phyloP scores from a whole-genome alignment of 2,329 filamentous ascomycete genomes.

The Harringtonia lauricola region DNA sequence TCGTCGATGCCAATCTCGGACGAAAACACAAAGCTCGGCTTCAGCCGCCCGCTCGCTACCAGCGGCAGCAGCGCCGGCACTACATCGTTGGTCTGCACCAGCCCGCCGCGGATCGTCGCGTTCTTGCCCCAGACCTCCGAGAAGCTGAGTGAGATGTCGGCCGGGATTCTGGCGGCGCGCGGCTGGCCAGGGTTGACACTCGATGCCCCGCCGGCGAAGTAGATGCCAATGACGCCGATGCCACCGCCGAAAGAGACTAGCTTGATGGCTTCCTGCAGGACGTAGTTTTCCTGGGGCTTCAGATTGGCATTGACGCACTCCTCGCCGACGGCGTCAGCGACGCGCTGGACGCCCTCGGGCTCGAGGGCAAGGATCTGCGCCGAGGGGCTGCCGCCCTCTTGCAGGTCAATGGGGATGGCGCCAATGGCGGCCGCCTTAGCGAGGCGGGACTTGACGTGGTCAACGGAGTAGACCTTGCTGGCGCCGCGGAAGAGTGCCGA shows the following conservation, averaged over 20 bases:
- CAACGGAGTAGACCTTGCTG: constrained; percentile 12
- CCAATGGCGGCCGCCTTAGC: constrained; percentile 13
- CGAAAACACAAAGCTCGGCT: constrained; percentile 3
- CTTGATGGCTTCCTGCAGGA: neutral
- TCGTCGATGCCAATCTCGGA: constrained; percentile 1
- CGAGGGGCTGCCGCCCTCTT: constrained; percentile 4
- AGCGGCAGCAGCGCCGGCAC: constrained; percentile 1
- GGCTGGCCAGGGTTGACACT: neutral
- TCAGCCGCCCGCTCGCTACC: neutral
- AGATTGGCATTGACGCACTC: neutral
- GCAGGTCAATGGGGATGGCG: constrained; percentile 14
- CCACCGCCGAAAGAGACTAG: neutral
- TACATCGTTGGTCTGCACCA: neutral
- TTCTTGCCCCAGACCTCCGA: neutral
- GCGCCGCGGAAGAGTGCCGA: constrained; percentile 17
- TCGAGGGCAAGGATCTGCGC: constrained; percentile 12
- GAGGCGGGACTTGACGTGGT: constrained; percentile 14
- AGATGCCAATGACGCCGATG: neutral
- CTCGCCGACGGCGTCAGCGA: neutral
- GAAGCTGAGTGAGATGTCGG: neutral
- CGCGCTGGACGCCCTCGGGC: neutral
- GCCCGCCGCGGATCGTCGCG: neutral
- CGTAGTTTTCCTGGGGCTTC: neutral
- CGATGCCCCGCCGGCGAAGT: neutral
- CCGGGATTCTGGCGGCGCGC: neutral